Conservation (phyloP, 345 rosid species). For the Psidium friedrichsthalianum region DNA sequence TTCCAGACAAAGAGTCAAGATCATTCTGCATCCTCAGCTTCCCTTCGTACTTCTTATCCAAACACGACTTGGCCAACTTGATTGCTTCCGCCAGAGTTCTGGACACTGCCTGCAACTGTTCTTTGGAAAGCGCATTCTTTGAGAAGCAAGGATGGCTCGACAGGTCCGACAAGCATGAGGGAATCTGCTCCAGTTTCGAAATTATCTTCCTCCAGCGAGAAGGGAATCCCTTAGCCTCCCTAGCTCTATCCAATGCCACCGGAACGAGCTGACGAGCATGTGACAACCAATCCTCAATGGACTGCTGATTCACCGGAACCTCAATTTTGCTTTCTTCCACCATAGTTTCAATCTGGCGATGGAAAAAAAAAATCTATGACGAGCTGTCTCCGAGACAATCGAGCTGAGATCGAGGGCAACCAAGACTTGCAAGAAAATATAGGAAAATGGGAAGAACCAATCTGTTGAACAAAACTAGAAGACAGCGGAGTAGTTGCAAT, state of each 20-base stretch:
- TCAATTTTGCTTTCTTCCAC: constrained; percentile 31
- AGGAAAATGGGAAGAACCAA: constrained; percentile 2
- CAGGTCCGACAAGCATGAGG: constrained; percentile 57
- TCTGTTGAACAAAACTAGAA: constrained; percentile 14
- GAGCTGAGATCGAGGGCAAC: background rate
- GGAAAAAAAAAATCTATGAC: background rate
- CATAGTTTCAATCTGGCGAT: constrained; percentile 20
- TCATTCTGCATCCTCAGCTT: constrained; percentile 92
- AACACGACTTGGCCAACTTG: constrained; percentile 37
- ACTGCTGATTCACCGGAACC: constrained; percentile 11
- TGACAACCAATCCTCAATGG: constrained; percentile 66
- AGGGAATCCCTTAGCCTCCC: constrained; percentile 50
- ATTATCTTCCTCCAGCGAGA: constrained; percentile 81
- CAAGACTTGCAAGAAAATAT: constrained; percentile 1
- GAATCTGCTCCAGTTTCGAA: constrained; percentile 73
- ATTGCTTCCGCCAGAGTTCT: constrained; percentile 25
- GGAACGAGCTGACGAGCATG: constrained; percentile 69
- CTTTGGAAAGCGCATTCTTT: constrained; percentile 75
- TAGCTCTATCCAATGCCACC: constrained; percentile 42
- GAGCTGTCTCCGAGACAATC: background rate
- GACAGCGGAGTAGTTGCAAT: constrained; percentile 61
- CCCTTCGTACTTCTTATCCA: constrained; percentile 65
- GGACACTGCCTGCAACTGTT: constrained; percentile 69
- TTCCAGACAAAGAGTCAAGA: constrained; percentile 75
- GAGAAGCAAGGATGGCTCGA: constrained; percentile 93